These are phyloP conservation scores for Meyerozyma athensensis DNA, from an alignment of 1,139 yeast genomes.

Conservation along the genomic window DNA sequence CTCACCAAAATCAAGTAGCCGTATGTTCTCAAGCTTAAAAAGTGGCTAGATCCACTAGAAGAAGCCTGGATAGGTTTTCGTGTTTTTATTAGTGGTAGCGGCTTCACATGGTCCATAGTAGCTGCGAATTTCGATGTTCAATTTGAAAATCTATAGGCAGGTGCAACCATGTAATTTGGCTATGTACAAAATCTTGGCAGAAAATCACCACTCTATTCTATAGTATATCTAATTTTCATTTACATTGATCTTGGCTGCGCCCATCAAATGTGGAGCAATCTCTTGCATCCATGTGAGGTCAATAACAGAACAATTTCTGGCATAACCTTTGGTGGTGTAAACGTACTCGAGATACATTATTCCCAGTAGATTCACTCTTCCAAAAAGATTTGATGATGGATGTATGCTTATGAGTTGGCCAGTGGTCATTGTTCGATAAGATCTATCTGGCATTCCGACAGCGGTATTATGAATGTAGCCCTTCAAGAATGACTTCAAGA, in stretches of 20 bases:
- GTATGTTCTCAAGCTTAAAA: conserved; percentile 13
- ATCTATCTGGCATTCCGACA: conserved; percentile 90
- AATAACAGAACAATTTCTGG: conserved; percentile 80
- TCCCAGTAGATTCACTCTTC: conserved; percentile 70
- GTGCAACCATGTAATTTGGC: background rate
- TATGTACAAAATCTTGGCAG: background rate
- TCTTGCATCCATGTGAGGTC: conserved; percentile 86
- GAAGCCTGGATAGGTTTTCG: background rate
- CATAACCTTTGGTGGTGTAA: conserved; percentile 88
- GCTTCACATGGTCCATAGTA: conserved; percentile 7
- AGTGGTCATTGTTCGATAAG: conserved; percentile 76
- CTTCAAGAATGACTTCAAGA: conserved; percentile 71
- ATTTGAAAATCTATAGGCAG: background rate
- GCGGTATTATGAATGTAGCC: conserved; percentile 89
- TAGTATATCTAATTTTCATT: conserved; percentile 12
- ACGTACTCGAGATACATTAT: conserved; percentile 94
- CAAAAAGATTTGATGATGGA: conserved; percentile 87
- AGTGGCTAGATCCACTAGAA: background rate
- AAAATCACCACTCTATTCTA: background rate
- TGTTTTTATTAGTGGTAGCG: conserved; percentile 11
- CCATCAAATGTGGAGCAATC: conserved; percentile 66
- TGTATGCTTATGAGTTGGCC: conserved; percentile 85
- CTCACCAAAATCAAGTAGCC: conserved; percentile 35
- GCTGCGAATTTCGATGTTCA: background rate
- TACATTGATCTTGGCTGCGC: conserved; percentile 33